Base-by-base conservation (phyloP, 129 eudicot species). In the Helichrysum umbraculigerum region DNA sequence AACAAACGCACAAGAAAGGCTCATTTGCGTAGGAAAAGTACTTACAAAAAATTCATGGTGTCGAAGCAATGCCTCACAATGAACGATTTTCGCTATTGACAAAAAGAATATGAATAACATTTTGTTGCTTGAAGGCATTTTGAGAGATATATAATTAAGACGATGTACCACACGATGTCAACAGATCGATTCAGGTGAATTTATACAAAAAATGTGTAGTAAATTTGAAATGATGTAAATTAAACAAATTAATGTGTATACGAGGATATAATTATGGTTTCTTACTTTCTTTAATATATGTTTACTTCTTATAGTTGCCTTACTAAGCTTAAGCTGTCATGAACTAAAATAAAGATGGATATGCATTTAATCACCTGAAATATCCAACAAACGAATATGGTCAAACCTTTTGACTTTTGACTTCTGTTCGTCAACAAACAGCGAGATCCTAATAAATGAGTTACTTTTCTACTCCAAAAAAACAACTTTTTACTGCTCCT, bases 31-130 rank as follows among this genome's bases (percentile, higher is more conserved):
- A 58, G 41, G 5, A 60, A 39, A 29, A 65, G 12, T 22, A 86
- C 85, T 44, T 78, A 83, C 90, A 2, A 78, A 60, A 69, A 86
- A 81, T 25, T 52, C 39, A 65, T 75, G 72, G 68, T 77, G 90
- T 66, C 77, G 83, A 63, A 30, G 62, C 35, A 32, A 17, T 33
- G 87, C 85, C 33, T 66, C 82, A 12, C 41, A 66, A 65, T 3
- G 47, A 16, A 70, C 34, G 22, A 74, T 19, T 8, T 41, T 57
- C 22, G 56, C 17, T 34, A 58, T 41, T 0, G 22, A 37, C 28
- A n/a, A 58, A 22, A 73, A 15, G 35, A 74, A 29, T 4, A 44
- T 9, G 14, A 66, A 57, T 54, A 57, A 59, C 2, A 67, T 28
- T 34, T 52, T 44, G 29, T 25, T 73, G 30, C 57, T 73, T 19